These are phyloP conservation scores for Hymenoscyphus fraxineus DNA, from an alignment of 2,329 filamentous ascomycete genomes.

Conservation along the genomic window DNA sequence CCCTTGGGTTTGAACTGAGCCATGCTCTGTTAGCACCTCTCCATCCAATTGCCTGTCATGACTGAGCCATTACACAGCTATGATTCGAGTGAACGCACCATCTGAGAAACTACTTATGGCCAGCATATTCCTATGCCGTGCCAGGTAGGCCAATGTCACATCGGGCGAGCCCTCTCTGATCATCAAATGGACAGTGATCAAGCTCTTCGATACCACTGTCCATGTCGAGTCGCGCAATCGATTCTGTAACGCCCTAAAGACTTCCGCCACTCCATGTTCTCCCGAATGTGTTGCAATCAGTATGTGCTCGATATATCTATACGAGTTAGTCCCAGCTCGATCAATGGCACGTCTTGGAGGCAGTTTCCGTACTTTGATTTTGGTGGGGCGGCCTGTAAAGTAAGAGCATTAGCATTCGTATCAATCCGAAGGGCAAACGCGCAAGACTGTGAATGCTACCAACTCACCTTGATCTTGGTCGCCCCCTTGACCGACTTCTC, in stretches of 20 bases:
- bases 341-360: slow-evolving; percentile 1
- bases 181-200: slow-evolving; percentile 96
- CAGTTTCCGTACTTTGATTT: slow-evolving; percentile 78
- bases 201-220: slow-evolving; percentile 98
- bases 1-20: slow-evolving; percentile 83
- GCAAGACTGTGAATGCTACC: not conserved
- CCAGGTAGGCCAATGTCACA: slow-evolving; percentile 79
- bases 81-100: slow-evolving; percentile 53
- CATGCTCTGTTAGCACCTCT: slow-evolving; percentile 38
- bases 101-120: slow-evolving; percentile 90
- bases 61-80: slow-evolving; percentile 17
- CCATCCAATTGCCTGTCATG: slow-evolving; percentile 20
- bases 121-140: slow-evolving; percentile 76
- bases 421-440: not conserved
- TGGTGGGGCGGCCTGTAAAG: slow-evolving; percentile 75
- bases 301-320: slow-evolving; percentile 78
- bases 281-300: slow-evolving; percentile 91
- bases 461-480: slow-evolving; percentile 86
- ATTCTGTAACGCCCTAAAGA: slow-evolving; percentile 87
- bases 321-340: slow-evolving; percentile 20
- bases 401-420: slow-evolving; percentile 6
- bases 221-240: slow-evolving; percentile 93
- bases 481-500: slow-evolving; percentile 99
- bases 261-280: slow-evolving; percentile 90
- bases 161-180: slow-evolving; percentile 91